Percentiles rank a stretch among this genome's conserved stretches.
These are phyloP conservation scores for Fusarium sp. DNA, from an alignment of 2,329 filamentous ascomycete genomes.

Conservation along the genomic window DNA sequence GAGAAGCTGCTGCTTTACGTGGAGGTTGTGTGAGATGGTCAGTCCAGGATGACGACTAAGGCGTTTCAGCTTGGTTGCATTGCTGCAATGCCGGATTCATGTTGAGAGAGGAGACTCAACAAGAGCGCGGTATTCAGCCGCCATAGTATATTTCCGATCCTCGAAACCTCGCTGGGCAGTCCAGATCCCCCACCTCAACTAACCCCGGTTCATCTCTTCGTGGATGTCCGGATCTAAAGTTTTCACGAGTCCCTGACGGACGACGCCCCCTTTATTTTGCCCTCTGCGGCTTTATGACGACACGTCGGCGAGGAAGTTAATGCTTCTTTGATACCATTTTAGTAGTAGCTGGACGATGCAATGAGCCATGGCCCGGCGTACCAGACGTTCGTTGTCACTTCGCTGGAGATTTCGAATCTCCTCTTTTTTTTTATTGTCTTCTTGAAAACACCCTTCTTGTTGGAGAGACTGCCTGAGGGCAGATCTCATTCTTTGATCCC, in stretches of 20 bases:
- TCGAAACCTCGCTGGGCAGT: slow-evolving; percentile 13
- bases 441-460: slow-evolving; percentile 32
- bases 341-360: slow-evolving; percentile 50
- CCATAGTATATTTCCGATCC: slow-evolving; percentile 23
- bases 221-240: slow-evolving; percentile 34
- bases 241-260: slow-evolving; percentile 40
- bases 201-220: slow-evolving; percentile 28
- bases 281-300: slow-evolving; percentile 44
- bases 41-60: slow-evolving; percentile 24
- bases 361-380: slow-evolving; percentile 45
- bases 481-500: slow-evolving; percentile 27
- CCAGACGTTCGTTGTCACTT: slow-evolving; percentile 45
- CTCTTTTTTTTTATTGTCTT: slow-evolving; percentile 26
- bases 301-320: slow-evolving; percentile 47
- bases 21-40: slow-evolving; percentile 62
- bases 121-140: slow-evolving; percentile 14
- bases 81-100: slow-evolving; percentile 21
- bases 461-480: slow-evolving; percentile 28
- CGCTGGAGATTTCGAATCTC: slow-evolving; percentile 29
- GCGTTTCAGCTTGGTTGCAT: slow-evolving; percentile 44
- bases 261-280: slow-evolving; percentile 27
- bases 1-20: slow-evolving; percentile 88
- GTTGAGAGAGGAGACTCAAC: slow-evolving; percentile 27
- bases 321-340: slow-evolving; percentile 50
- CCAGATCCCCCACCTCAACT: slow-evolving; percentile 24